Evolutionary conservation across 1,284 basidiomycete species (phyloP).

Genomic region (Marasmius oreades): DNA sequence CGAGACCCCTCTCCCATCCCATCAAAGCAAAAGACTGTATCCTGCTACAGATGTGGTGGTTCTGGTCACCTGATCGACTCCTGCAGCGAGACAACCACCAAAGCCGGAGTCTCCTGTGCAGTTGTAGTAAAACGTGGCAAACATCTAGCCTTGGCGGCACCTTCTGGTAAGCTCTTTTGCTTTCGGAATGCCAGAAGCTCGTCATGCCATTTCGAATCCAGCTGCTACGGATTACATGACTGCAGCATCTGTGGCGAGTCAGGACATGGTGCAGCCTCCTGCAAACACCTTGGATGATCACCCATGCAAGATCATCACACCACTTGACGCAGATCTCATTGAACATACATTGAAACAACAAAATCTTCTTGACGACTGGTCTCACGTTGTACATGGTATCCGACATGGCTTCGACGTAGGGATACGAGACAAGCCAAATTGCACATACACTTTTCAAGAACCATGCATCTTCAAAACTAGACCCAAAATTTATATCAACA

Average conservation of each 20-base stretch:
- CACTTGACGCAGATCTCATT: background rate
- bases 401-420: constrained; percentile 30
- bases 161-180: too few relatives aligned
- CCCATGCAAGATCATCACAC: background rate
- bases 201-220: background rate
- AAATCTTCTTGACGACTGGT: constrained; percentile 1
- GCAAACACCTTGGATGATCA: background rate
- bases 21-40: background rate
- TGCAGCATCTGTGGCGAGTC: background rate
- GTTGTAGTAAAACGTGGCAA: too few relatives aligned
- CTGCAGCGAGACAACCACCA: background rate
- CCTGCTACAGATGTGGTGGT: background rate
- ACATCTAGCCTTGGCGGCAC: too few relatives aligned
- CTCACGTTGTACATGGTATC: constrained; percentile 23
- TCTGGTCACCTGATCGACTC: background rate
- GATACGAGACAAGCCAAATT: constrained; percentile 8
- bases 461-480: too few relatives aligned
- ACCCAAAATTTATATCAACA: constrained; percentile 20
- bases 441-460: constrained; percentile 23
- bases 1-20: background rate
- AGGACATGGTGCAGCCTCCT: background rate
- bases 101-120: background rate
- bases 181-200: background rate
- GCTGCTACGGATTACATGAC: background rate
- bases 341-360: background rate